These are phyloP conservation scores for Mucor piriformis DNA, from an alignment of 371 early-diverging fungal species.

Conservation along the genomic window DNA sequence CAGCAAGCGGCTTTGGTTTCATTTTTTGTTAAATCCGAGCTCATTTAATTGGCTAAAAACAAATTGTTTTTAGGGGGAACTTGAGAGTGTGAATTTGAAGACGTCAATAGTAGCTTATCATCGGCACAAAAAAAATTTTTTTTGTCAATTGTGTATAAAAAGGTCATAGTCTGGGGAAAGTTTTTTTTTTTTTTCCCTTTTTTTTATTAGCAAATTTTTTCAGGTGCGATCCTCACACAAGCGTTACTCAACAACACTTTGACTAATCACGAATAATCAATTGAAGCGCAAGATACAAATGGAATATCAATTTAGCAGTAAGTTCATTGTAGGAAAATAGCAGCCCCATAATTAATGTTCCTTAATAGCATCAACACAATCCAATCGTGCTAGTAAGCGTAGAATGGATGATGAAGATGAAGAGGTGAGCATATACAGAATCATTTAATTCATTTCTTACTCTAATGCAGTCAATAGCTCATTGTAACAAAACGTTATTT, in stretches of 20 bases:
- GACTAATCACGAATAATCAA: conserved; percentile 1
- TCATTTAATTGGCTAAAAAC: neutral
- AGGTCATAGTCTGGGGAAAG: neutral
- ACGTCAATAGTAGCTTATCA: neutral
- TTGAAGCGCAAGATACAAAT: too few species aligned
- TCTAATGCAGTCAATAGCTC: conserved; percentile 1
- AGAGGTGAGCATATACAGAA: neutral
- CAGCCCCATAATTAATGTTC: neutral
- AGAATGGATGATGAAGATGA: conserved; percentile 39
- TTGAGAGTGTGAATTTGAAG: neutral
- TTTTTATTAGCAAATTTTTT: neutral
- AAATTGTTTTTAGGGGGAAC: neutral
- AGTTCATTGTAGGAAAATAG: neutral
- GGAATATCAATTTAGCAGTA: conserved; percentile 29
- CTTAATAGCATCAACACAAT: neutral
- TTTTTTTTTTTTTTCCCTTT: neutral
- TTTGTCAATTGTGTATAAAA: conserved; percentile 13
- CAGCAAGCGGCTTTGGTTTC: neutral
- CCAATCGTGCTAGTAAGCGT: conserved; percentile 13
- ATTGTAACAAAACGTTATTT: conserved; percentile 25
- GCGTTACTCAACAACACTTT: too few species aligned
- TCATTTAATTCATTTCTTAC: neutral
- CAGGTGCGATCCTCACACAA: too few species aligned
- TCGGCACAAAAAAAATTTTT: conserved; percentile 7
- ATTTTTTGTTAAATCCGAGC: neutral